A percentile compares a stretch with the other conserved stretches of the same genome.
These are phyloP conservation scores for Fraxinus pennsylvanica DNA, from an alignment of 257 asterid genomes.

Conservation along the genomic window DNA sequence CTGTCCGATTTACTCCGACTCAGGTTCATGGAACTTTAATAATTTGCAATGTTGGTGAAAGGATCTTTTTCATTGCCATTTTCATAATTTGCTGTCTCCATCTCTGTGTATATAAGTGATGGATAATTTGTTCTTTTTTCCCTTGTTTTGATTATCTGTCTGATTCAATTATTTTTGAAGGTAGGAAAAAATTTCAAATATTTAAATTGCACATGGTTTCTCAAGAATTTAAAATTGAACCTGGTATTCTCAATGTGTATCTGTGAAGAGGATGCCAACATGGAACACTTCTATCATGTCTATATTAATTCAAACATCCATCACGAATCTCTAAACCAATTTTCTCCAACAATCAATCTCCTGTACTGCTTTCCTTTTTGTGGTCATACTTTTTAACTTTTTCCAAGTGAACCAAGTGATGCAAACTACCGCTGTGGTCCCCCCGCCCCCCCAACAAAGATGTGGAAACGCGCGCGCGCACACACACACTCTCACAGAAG, in stretches of 20 bases:
- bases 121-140: neutral
- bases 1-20: conserved; percentile 90
- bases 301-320: neutral
- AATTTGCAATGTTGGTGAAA: conserved; percentile 9
- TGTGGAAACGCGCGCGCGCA: neutral
- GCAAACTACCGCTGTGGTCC: neutral
- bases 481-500: neutral
- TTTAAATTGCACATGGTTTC: conserved; percentile 13
- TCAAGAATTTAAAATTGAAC: neutral
- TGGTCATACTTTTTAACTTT: neutral
- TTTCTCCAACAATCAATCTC: neutral
- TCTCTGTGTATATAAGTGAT: neutral
- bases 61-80: neutral
- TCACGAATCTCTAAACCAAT: conserved; percentile 4
- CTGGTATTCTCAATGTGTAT: neutral
- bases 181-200: neutral
- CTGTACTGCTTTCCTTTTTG: neutral
- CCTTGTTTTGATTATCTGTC: neutral
- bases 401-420: neutral
- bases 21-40: conserved; percentile 60
- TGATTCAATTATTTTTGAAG: neutral
- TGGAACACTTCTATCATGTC: neutral
- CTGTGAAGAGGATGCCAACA: neutral
- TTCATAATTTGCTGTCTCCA: neutral
- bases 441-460: neutral